These are phyloP conservation scores for Yueomyces sp. DNA, from an alignment of 805 yeast species.

Conservation along the genomic window DNA sequence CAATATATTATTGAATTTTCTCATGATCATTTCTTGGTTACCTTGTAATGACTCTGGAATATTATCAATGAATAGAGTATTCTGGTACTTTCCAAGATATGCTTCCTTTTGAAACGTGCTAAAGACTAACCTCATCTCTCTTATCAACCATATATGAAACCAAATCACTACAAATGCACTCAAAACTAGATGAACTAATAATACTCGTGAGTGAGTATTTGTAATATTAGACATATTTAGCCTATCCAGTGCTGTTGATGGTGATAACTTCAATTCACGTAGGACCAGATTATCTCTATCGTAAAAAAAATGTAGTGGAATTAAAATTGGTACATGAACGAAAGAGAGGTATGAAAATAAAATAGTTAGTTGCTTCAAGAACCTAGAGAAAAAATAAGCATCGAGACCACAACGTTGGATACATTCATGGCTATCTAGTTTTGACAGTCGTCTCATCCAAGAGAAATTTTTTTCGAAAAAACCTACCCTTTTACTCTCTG, in stretches of 20 bases:
- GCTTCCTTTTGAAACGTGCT: slow-evolving; percentile 32
- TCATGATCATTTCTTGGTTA: slow-evolving; percentile 9
- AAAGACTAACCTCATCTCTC: slow-evolving; percentile 39
- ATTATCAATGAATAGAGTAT: slow-evolving; percentile 29
- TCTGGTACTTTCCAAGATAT: slow-evolving; percentile 23
- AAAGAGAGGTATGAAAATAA: slow-evolving; percentile 41
- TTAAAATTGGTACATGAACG: slow-evolving; percentile 41
- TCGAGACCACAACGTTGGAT: slow-evolving; percentile 42
- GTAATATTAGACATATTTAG: slow-evolving; percentile 64
- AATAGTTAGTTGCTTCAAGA: slow-evolving; percentile 35
- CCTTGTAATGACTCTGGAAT: slow-evolving; percentile 25
- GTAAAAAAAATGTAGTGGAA: slow-evolving; percentile 44
- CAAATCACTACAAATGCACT: slow-evolving; percentile 39
- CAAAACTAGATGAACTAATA: slow-evolving; percentile 52
- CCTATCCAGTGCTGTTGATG: slow-evolving; percentile 32
- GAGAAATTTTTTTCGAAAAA: slow-evolving; percentile 11
- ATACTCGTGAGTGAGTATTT: slow-evolving; percentile 31
- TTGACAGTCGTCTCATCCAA: slow-evolving; percentile 40
- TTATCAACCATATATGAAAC: slow-evolving; percentile 41
- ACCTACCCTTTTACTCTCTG: not conserved
- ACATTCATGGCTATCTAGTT: slow-evolving; percentile 30
- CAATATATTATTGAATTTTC: slow-evolving; percentile 22
- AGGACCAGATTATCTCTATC: not conserved
- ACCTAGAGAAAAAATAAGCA: slow-evolving; percentile 60
- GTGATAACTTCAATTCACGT: slow-evolving; percentile 1